Conservation (phyloP, 1,139 yeast species). For the Tardiomyces depauwii region DNA sequence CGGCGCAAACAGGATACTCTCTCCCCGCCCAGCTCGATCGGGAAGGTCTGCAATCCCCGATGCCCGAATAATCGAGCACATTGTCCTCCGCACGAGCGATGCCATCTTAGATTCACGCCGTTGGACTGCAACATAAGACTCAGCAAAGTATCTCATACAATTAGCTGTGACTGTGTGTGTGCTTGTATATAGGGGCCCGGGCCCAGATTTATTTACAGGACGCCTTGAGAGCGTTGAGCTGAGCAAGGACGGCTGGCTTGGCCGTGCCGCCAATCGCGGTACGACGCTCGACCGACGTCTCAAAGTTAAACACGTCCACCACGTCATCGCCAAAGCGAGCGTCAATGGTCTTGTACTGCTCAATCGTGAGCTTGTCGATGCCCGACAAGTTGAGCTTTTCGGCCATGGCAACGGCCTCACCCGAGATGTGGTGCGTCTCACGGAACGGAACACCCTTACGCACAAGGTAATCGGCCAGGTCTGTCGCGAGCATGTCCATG, state of each 20-base stretch:
- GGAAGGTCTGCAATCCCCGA: no score
- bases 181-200: no score
- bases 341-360: slow-evolving; percentile 73
- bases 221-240: slow-evolving; percentile 35
- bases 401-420: slow-evolving; percentile 89
- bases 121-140: no score
- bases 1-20: no score
- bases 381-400: slow-evolving; percentile 70
- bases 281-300: slow-evolving; percentile 91
- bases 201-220: slow-evolving; percentile 5
- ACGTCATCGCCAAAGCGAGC: slow-evolving; percentile 73
- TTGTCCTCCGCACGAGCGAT: no score
- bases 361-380: slow-evolving; percentile 63
- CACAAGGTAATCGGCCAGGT: slow-evolving; percentile 92
- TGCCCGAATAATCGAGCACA: no score
- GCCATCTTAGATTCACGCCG: no score
- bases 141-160: no score
- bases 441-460: slow-evolving; percentile 98
- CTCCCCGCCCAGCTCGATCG: no score
- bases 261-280: slow-evolving; percentile 97
- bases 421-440: slow-evolving; percentile 97
- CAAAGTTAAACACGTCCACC: slow-evolving; percentile 74
- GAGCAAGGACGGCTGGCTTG: slow-evolving; percentile 71
- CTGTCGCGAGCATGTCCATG: slow-evolving; percentile 99
- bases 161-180: no score